phyloP scores from a whole-genome alignment of 176 grass and related monocot species.

The Phragmites australis region DNA sequence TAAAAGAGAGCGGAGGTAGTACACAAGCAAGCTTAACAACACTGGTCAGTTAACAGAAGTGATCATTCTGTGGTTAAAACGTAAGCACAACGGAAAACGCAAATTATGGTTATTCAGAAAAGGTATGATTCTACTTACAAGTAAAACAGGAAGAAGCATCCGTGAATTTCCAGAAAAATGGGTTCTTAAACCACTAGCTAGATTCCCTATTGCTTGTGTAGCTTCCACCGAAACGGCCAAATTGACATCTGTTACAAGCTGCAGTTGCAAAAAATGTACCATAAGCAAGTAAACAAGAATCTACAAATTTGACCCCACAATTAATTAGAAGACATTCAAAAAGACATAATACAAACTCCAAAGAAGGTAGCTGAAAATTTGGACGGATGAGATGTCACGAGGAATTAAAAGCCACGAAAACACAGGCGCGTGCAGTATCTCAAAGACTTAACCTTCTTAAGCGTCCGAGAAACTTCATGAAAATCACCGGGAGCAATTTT shows the following conservation, averaged over 20 bases:
- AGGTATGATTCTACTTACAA: slow-evolving; percentile 62
- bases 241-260: slow-evolving; percentile 97
- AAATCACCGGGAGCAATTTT: slow-evolving; percentile 95
- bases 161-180: slow-evolving; percentile 90
- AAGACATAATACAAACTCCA: background rate
- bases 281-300: background rate
- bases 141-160: slow-evolving; percentile 83
- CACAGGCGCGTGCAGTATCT: background rate
- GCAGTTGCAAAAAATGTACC: slow-evolving; percentile 33
- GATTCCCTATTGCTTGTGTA: slow-evolving; percentile 88
- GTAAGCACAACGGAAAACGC: background rate
- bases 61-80: too few species aligned
- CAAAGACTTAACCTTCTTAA: slow-evolving; percentile 81
- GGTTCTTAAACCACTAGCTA: slow-evolving; percentile 83
- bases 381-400: background rate
- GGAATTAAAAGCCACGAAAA: background rate
- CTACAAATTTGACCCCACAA: background rate
- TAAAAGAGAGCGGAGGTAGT: too few species aligned
- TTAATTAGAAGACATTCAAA: slow-evolving; percentile 9
- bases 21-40: too few species aligned
- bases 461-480: slow-evolving; percentile 86
- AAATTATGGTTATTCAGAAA: slow-evolving; percentile 3
- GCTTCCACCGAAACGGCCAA: slow-evolving; percentile 95
- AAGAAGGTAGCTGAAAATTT: background rate
- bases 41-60: too few species aligned